A percentile compares a stretch with the other conserved stretches of the same genome.
Conservation (phyloP, 257 asterid genomes). For the Oldenlandia corymbosa region DNA sequence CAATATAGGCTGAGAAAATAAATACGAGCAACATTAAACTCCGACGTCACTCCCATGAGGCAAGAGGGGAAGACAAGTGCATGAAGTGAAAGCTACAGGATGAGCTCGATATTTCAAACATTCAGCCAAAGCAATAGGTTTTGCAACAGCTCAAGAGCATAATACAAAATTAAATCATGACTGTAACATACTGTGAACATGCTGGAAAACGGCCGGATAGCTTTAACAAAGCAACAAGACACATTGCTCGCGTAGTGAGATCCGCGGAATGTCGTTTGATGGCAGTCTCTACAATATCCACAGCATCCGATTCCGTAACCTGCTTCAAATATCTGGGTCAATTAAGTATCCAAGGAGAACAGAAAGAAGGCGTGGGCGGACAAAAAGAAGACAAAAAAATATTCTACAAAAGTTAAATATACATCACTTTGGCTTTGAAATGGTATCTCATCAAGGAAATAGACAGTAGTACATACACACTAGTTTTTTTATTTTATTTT, state of each 20-base stretch:
- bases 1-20: slow-evolving; percentile 1
- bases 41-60: slow-evolving; percentile 2
- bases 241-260: slow-evolving; percentile 84
- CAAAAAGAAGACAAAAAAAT: background rate
- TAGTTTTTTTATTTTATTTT: too few relatives aligned
- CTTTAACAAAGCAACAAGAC: slow-evolving; percentile 83
- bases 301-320: slow-evolving; percentile 92
- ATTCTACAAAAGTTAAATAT: background rate
- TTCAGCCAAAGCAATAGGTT: background rate
- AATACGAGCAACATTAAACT: background rate
- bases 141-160: background rate
- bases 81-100: background rate
- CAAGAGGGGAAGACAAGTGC: background rate
- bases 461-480: too few relatives aligned
- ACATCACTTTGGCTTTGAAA: background rate
- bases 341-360: slow-evolving; percentile 6
- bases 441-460: background rate
- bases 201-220: slow-evolving; percentile 88
- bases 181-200: slow-evolving; percentile 63
- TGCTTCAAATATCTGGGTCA: slow-evolving; percentile 34
- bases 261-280: slow-evolving; percentile 54
- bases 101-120: background rate
- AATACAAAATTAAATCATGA: slow-evolving; percentile 10
- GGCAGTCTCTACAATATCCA: slow-evolving; percentile 77
- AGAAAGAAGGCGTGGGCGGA: slow-evolving; percentile 18